Percentiles rank a stretch among this genome's conserved stretches.
phyloP scores from a whole-genome alignment of 331 rosid species.

The Ulmus americana region DNA sequence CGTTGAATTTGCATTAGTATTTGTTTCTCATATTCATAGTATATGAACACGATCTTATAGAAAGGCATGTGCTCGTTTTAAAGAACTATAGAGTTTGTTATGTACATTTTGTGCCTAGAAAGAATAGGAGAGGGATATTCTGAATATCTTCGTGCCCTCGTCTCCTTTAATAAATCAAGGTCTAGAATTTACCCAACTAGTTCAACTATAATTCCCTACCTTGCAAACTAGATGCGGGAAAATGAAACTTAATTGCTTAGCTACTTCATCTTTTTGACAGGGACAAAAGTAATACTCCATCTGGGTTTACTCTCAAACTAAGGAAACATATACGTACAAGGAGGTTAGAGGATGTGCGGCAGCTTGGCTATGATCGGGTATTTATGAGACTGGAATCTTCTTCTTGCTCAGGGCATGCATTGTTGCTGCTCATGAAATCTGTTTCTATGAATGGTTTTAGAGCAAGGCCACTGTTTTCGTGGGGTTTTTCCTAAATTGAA shows the following conservation, averaged over 20 bases:
- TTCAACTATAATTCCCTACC: no score
- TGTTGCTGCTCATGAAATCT: neutral
- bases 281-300: constrained; percentile 96
- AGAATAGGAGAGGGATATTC: no score
- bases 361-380: constrained; percentile 96
- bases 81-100: no score
- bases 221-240: no score
- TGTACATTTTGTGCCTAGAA: no score
- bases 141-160: no score
- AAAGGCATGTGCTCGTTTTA: no score
- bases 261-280: constrained; percentile 19
- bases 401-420: neutral
- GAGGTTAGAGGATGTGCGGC: constrained; percentile 96
- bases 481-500: constrained; percentile 2
- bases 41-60: no score
- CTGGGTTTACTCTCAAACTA: constrained; percentile 90
- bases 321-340: constrained; percentile 91
- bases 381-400: constrained; percentile 6
- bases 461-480: neutral
- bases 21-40: neutral
- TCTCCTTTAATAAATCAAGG: no score
- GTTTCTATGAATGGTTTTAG: neutral
- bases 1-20: neutral
- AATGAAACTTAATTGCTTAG: neutral
- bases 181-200: no score